Evolutionary conservation across 2,329 filamentous ascomycete genomes (phyloP).

Genomic region (Fusarium albidum): DNA sequence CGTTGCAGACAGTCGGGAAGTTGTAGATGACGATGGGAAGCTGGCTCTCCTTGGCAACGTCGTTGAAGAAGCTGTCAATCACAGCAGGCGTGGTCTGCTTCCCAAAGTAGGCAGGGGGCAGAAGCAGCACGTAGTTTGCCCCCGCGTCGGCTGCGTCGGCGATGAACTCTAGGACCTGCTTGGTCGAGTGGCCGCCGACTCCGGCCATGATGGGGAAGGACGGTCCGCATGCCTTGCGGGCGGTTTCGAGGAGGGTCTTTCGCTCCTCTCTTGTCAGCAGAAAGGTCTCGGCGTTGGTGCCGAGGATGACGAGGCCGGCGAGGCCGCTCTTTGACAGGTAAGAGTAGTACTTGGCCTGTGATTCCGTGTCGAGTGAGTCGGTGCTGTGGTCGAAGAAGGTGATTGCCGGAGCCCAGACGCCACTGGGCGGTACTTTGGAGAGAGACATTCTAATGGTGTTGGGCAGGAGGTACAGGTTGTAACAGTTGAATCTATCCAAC

Average conservation of each 20-base stretch:
- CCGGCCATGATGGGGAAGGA: conserved; percentile 86
- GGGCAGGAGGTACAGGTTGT: too few relatives aligned
- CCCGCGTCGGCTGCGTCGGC: conserved; percentile 67
- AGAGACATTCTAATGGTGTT: too few relatives aligned
- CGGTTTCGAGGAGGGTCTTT: conserved; percentile 61
- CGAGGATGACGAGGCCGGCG: conserved; percentile 61
- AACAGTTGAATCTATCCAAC: too few relatives aligned
- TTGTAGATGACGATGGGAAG: conserved; percentile 73
- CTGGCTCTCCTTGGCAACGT: conserved; percentile 59
- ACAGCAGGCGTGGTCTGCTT: conserved; percentile 67
- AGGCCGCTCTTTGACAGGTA: conserved; percentile 60
- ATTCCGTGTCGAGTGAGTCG: conserved; percentile 56
- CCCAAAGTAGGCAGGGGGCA: conserved; percentile 71
- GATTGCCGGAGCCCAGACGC: conserved; percentile 61
- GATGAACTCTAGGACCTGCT: conserved; percentile 68
- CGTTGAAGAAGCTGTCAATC: conserved; percentile 66
- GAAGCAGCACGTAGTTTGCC: conserved; percentile 67
- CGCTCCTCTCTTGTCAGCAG: conserved; percentile 67
- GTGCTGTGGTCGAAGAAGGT: conserved; percentile 61
- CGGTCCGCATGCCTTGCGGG: conserved; percentile 79
- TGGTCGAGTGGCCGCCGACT: conserved; percentile 69
- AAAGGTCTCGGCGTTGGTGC: conserved; percentile 65
- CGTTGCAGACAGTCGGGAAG: conserved; percentile 73
- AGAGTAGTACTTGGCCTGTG: conserved; percentile 59
- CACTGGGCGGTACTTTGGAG: conserved; percentile 39